Percentiles rank a stretch among this genome's conserved stretches.
These are phyloP conservation scores for Dactylonectria estremocensis DNA, from an alignment of 2,329 filamentous ascomycete species.

Conservation along the genomic window DNA sequence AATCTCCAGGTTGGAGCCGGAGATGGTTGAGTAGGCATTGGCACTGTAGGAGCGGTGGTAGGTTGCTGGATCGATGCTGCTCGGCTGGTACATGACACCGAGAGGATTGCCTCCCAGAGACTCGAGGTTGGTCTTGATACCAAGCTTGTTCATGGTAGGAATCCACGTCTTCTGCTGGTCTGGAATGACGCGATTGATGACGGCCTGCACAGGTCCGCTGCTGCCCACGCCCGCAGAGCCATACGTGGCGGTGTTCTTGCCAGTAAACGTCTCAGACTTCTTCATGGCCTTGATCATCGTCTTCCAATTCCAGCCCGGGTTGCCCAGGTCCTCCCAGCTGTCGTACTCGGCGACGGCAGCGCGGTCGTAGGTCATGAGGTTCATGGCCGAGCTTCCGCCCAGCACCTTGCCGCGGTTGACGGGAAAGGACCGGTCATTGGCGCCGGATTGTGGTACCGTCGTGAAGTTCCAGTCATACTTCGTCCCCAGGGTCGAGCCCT, in stretches of 20 bases:
- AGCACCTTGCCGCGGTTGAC: conserved; percentile 65
- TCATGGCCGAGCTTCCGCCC: conserved; percentile 58
- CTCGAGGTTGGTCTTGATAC: conserved; percentile 54
- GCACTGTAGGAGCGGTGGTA: conserved; percentile 65
- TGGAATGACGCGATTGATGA: conserved; percentile 59
- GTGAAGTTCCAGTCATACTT: conserved; percentile 61
- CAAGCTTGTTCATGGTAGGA: conserved; percentile 60
- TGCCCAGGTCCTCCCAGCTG: conserved; percentile 56
- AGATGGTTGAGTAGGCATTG: conserved; percentile 60
- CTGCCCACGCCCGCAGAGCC: conserved; percentile 32
- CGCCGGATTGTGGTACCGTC: conserved; percentile 57
- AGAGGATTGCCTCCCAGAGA: conserved; percentile 62
- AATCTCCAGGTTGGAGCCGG: conserved; percentile 56
- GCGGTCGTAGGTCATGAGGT: conserved; percentile 55
- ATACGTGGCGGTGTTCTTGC: conserved; percentile 33
- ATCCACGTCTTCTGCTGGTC: conserved; percentile 60
- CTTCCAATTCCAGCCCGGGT: conserved; percentile 55
- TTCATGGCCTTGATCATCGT: conserved; percentile 53
- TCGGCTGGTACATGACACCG: conserved; percentile 65
- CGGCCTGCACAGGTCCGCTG: conserved; percentile 40
- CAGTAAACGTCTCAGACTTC: conserved; percentile 43
- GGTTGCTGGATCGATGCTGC: conserved; percentile 59
- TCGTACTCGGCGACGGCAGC: conserved; percentile 56
- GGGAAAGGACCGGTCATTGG: conserved; percentile 57
- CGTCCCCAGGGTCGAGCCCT: conserved; percentile 48